Evolutionary conservation across 192 early-diverging fungal species (phyloP).

Genomic region (Coemansia sp.): DNA sequence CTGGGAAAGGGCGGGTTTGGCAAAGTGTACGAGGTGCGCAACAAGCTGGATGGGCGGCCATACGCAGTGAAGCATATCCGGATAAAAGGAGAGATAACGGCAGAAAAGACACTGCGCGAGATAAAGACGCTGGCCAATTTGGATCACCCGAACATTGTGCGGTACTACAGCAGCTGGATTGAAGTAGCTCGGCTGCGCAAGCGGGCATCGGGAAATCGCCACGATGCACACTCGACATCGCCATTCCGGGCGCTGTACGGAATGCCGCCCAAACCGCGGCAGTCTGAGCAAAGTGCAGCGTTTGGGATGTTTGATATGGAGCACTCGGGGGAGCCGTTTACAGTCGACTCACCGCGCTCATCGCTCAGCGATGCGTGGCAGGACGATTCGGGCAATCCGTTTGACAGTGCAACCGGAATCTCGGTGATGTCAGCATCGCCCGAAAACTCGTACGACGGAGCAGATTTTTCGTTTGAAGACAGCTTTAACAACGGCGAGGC

Average conservation of each 20-base stretch:
- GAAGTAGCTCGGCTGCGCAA: conserved; percentile 60
- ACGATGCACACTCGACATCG: not conserved
- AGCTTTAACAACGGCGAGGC: conserved; percentile 11
- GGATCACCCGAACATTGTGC: conserved; percentile 86
- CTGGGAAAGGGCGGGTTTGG: conserved; percentile 95
- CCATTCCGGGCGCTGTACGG: not conserved
- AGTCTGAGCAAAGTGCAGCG: not conserved
- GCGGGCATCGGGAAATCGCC: not conserved
- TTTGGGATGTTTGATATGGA: not conserved
- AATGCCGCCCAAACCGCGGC: not conserved
- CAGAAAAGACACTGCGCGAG: conserved; percentile 80
- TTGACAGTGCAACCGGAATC: conserved; percentile 12
- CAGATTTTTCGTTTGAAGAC: not conserved
- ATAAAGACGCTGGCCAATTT: conserved; percentile 85
- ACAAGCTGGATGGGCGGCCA: conserved; percentile 83
- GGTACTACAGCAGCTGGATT: conserved; percentile 92
- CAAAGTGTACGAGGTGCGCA: conserved; percentile 74
- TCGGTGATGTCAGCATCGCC: not conserved
- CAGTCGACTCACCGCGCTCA: not conserved
- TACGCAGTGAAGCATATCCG: conserved; percentile 92
- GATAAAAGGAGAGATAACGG: conserved; percentile 59
- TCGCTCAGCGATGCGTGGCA: not conserved
- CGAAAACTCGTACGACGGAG: conserved; percentile 18
- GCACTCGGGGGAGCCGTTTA: not conserved
- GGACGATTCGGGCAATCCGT: conserved; percentile 4